Conservation (phyloP, 495 filamentous ascomycete genomes). For the Filosporella fistucella region DNA sequence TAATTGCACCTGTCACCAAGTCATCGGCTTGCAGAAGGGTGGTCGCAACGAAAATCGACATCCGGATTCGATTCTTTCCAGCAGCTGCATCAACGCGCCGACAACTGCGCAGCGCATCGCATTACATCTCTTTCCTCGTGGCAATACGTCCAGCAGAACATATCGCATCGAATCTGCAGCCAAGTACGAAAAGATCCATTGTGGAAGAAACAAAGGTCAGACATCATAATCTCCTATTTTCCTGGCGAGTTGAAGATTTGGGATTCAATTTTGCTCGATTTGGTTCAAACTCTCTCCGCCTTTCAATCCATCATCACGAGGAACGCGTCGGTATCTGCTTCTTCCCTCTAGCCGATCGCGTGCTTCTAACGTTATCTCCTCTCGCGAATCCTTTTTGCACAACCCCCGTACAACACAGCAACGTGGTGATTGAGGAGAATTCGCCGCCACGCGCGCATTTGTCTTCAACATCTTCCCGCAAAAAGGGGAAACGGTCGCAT, state of each 20-base stretch:
- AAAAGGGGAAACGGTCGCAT: neutral
- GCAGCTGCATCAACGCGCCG: neutral
- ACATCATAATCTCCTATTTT: slow-evolving; percentile 16
- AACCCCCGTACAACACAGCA: too few species aligned
- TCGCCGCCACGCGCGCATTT: too few species aligned
- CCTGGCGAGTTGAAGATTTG: slow-evolving; percentile 12
- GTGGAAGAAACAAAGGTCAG: slow-evolving; percentile 8
- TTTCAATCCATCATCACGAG: too few species aligned
- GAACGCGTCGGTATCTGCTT: too few species aligned
- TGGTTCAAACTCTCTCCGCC: too few species aligned
- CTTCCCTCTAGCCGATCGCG: too few species aligned
- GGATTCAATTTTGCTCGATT: too few species aligned
- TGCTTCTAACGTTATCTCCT: too few species aligned
- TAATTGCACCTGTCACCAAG: neutral
- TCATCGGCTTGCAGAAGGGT: slow-evolving; percentile 1
- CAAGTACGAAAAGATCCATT: neutral
- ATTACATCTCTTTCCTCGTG: neutral
- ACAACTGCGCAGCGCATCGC: neutral
- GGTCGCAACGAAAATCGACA: slow-evolving; percentile 15
- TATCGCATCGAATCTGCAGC: neutral
- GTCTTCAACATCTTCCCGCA: neutral
- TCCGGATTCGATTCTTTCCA: too few species aligned
- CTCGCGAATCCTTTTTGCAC: too few species aligned
- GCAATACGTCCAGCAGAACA: neutral
- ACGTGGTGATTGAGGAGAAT: too few species aligned